phyloP scores from a whole-genome alignment of 371 early-diverging fungal genomes.

The Apophysomyces variabilis region DNA sequence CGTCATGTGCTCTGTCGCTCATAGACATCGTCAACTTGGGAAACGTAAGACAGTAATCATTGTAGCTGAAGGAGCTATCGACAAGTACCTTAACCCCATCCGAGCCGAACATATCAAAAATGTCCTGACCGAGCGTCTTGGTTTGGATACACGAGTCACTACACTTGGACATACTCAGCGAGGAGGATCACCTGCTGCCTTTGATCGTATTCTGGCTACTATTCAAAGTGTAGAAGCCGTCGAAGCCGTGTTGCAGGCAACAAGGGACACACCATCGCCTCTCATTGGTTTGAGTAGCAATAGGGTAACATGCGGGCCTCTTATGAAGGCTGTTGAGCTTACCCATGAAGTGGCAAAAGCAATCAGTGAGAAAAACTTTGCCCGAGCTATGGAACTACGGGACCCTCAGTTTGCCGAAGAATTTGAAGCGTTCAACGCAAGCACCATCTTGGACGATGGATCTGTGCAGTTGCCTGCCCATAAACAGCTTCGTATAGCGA shows the following conservation, averaged over 20 bases:
- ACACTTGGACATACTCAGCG: conserved; percentile 99
- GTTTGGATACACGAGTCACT: conserved; percentile 92
- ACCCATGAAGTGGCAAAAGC: conserved; percentile 71
- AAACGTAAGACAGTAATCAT: conserved; percentile 93
- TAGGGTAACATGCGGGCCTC: conserved; percentile 73
- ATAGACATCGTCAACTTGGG: conserved; percentile 66
- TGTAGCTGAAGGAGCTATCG: conserved; percentile 97
- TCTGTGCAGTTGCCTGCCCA: conserved; percentile 25
- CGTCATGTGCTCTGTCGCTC: conserved; percentile 68
- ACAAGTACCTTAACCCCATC: conserved; percentile 87
- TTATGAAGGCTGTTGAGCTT: conserved; percentile 90
- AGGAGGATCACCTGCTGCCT: conserved; percentile 94
- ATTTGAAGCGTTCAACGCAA: conserved; percentile 37
- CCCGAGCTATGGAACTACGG: conserved; percentile 83
- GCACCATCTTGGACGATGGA: conserved; percentile 36
- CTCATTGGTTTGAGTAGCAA: conserved; percentile 91
- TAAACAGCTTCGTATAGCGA: conserved; percentile 81
- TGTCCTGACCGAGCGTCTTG: conserved; percentile 74
- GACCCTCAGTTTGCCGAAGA: conserved; percentile 77
- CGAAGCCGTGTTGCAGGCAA: conserved; percentile 83
- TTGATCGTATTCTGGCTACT: conserved; percentile 86
- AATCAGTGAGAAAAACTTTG: conserved; percentile 80
- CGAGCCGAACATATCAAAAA: conserved; percentile 82
- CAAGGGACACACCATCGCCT: conserved; percentile 80
- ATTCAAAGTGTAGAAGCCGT: conserved; percentile 95